phyloP scores from a whole-genome alignment of 768 basidiomycete genomes.

The Plicaturopsis crispa region DNA sequence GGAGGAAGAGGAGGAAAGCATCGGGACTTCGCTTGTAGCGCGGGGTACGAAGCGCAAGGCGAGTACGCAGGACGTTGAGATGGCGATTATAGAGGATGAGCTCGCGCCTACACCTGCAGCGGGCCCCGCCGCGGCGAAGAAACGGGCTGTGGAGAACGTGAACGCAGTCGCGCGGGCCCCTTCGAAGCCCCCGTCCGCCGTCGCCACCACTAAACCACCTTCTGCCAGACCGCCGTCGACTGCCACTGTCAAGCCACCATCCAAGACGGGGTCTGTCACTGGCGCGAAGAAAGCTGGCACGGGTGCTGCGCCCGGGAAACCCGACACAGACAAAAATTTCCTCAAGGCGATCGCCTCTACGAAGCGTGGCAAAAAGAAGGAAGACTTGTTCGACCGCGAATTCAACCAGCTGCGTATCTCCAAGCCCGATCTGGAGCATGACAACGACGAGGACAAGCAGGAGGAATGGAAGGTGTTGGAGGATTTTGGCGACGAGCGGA shows the following conservation, averaged over 20 bases:
- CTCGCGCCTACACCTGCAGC: slow-evolving; percentile 7
- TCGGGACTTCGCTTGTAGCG: slow-evolving; percentile 5
- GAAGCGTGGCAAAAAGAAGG: slow-evolving; percentile 58
- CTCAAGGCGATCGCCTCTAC: slow-evolving; percentile 68
- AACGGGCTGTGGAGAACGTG: slow-evolving; percentile 31
- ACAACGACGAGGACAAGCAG: slow-evolving; percentile 41
- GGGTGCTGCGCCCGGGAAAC: slow-evolving; percentile 36
- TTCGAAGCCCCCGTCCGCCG: slow-evolving; percentile 1
- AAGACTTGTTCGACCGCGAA: slow-evolving; percentile 70
- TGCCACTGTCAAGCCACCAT: slow-evolving; percentile 9
- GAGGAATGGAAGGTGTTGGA: slow-evolving; percentile 54
- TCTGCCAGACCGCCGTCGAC: slow-evolving; percentile 13
- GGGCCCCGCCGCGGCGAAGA: slow-evolving; percentile 23
- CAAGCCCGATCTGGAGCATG: slow-evolving; percentile 45
- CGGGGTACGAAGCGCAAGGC: slow-evolving; percentile 32
- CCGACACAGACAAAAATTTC: slow-evolving; percentile 63
- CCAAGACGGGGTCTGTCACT: slow-evolving; percentile 7
- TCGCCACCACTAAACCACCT: slow-evolving; percentile 4
- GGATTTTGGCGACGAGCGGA: slow-evolving; percentile 56
- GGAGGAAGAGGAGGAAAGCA: slow-evolving; percentile 54
- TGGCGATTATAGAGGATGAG: slow-evolving; percentile 19
- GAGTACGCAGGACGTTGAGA: slow-evolving; percentile 33
- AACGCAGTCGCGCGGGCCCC: slow-evolving; percentile 21
- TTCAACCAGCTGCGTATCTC: slow-evolving; percentile 73
- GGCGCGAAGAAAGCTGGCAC: slow-evolving; percentile 9